Conservation (phyloP, 805 yeast species). For the Candida palmyrensis region DNA sequence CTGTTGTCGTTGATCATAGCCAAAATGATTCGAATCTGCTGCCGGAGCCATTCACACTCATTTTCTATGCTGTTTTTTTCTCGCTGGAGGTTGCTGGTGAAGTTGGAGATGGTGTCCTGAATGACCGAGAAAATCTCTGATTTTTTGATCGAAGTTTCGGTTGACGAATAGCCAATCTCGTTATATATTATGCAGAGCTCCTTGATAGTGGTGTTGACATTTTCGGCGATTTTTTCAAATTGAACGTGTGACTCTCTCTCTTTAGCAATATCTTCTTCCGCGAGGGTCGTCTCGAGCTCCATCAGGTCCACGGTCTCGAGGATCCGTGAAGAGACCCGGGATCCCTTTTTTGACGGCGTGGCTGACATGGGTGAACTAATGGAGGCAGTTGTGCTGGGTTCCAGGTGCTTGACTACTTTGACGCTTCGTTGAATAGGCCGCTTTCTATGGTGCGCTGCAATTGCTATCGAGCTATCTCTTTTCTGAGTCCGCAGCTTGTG, state of each 20-base stretch:
- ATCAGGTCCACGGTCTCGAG: slow-evolving; percentile 3
- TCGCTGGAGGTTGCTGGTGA: slow-evolving; percentile 23
- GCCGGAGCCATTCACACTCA: slow-evolving; percentile 43
- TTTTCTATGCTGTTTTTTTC: slow-evolving; percentile 34
- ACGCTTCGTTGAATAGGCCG: too few relatives aligned
- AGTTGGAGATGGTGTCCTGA: slow-evolving; percentile 44
- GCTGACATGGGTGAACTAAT: too few relatives aligned
- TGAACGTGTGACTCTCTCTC: slow-evolving; percentile 8
- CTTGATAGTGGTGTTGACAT: slow-evolving; percentile 31
- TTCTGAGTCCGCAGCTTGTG: too few relatives aligned
- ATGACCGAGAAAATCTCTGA: slow-evolving; percentile 44
- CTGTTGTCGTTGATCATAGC: slow-evolving; percentile 33
- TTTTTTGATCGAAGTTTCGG: slow-evolving; percentile 46
- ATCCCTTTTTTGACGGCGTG: slow-evolving; percentile 5
- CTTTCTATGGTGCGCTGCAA: too few relatives aligned
- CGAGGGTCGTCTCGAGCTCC: slow-evolving; percentile 4
- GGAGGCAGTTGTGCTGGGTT: too few relatives aligned
- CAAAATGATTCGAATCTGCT: slow-evolving; percentile 34
- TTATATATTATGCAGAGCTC: slow-evolving; percentile 44
- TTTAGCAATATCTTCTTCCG: slow-evolving; percentile 1
- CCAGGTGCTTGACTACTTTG: too few relatives aligned
- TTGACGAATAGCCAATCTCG: slow-evolving; percentile 51
- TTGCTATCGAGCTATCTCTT: too few relatives aligned
- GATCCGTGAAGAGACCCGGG: slow-evolving; percentile 1
- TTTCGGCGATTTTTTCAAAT: slow-evolving; percentile 26